Evolutionary conservation across 192 early-diverging fungal species (phyloP), one percentile per base, ranked within the genome.

Genomic region (Spinellus fusiger): DNA sequence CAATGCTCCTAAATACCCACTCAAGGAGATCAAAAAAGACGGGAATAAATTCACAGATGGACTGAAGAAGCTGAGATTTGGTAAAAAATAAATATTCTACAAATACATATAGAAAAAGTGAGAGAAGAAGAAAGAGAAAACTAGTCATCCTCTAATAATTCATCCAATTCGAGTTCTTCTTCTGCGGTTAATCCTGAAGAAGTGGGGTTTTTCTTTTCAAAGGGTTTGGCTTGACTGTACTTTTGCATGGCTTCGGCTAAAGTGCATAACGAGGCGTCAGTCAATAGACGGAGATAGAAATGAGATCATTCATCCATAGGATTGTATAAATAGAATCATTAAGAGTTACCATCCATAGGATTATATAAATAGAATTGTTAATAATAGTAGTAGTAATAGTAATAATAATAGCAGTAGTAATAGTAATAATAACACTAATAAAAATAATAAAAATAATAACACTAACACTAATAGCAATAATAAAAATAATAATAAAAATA

Each of bases 161-260:
- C 95, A 0, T 82, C 90, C 46, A 96, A 69, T 72, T 95, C 93
- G 20, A 82, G 72, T 55, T 96, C 93, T 62, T 96, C 95, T 63
- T 98, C 95, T 49, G 85, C 92, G 9, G 95, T 98, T 58, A 97
- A 62, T 37, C 66, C 64, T 16, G 64, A 57, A n/a, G n/a, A n/a
- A n/a, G n/a, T n/a, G n/a, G n/a, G n/a, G n/a, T 38, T 31, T 2
- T 50, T 23, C 31, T 62, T 69, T 34, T n/a, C n/a, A n/a, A n/a
- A n/a, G n/a, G n/a, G n/a, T n/a, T n/a, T 46, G 22, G 59, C 40
- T 61, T 54, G 26, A 12, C 66, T 40, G 35, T 61, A 46, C 54
- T 16, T 38, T 13, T 64, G 23, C 10, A 61, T 37, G 22, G 49
- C 65, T 44, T 23, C 49, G 26, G 46, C 47, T n/a, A n/a, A n/a